phyloP scores from a whole-genome alignment of 345 rosid species.

The Luvunga scandens region DNA sequence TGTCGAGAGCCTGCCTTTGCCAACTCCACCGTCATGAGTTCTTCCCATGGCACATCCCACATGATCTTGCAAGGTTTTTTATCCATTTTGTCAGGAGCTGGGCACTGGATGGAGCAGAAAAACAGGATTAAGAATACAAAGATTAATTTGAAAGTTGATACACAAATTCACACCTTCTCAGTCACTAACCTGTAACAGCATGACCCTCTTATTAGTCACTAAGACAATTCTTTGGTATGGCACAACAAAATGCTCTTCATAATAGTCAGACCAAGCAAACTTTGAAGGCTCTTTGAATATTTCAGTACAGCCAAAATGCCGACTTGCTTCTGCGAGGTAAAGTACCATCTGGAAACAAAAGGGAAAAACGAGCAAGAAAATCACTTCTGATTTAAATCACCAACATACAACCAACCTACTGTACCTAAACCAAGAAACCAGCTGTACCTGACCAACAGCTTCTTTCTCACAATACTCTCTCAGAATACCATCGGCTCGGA shows the following conservation, averaged over 20 bases:
- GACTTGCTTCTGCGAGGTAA: conserved; percentile 88
- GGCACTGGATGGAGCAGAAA: conserved; percentile 49
- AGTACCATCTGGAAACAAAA: conserved; percentile 74
- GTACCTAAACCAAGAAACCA: not conserved
- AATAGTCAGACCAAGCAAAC: conserved; percentile 83
- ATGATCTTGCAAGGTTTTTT: conserved; percentile 87
- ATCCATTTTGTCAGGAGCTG: conserved; percentile 72
- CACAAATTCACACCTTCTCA: not conserved
- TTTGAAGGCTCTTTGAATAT: conserved; percentile 95
- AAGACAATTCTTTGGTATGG: conserved; percentile 76
- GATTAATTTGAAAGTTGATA: not conserved
- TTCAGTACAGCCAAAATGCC: conserved; percentile 84
- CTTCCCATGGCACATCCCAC: conserved; percentile 99
- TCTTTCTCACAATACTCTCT: conserved; percentile 83
- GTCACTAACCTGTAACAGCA: conserved; percentile 76
- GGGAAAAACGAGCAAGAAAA: conserved; percentile 6
- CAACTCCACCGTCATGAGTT: conserved; percentile 90
- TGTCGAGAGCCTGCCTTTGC: conserved; percentile 74
- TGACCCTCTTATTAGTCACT: conserved; percentile 77
- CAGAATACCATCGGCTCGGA: conserved; percentile 70
- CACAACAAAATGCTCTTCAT: conserved; percentile 78
- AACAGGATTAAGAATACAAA: conserved; percentile 13
- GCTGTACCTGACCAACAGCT: conserved; percentile 85
- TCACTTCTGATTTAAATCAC: not conserved
- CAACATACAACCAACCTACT: not conserved